Evolutionary conservation across 306 rosid genomes (phyloP).

Genomic region (Castanea crenata): DNA sequence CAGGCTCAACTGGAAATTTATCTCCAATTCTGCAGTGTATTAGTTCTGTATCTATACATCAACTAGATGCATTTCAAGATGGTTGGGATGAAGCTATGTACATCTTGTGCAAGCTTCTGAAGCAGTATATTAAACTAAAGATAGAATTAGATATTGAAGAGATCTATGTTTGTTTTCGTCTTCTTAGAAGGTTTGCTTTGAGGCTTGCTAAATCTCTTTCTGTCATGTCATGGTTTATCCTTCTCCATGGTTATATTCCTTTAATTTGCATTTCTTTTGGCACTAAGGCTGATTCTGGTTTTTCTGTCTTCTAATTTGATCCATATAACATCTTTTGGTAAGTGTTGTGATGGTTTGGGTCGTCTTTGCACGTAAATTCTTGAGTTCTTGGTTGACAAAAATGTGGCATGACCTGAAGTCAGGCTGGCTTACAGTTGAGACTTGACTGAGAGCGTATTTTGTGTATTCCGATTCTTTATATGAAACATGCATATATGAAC

Average conservation of each 20-base stretch:
- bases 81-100: constrained; percentile 48
- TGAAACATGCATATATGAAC: background rate
- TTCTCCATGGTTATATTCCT: constrained; percentile 3
- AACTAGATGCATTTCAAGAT: constrained; percentile 36
- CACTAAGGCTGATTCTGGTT: background rate
- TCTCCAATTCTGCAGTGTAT: constrained; percentile 54
- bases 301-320: background rate
- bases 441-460: background rate
- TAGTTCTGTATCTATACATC: constrained; percentile 41
- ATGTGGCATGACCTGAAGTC: background rate
- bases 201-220: constrained; percentile 16
- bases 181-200: constrained; percentile 64
- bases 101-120: constrained; percentile 65
- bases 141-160: constrained; percentile 81
- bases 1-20: constrained; percentile 42
- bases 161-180: constrained; percentile 80
- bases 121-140: constrained; percentile 69
- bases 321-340: background rate
- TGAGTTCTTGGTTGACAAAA: background rate
- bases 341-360: background rate
- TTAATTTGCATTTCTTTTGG: background rate
- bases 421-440: background rate
- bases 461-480: background rate
- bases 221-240: constrained; percentile 1
- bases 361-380: background rate